Base-by-base conservation (phyloP, 1,139 yeast species). In the Petasospora fabianii region DNA sequence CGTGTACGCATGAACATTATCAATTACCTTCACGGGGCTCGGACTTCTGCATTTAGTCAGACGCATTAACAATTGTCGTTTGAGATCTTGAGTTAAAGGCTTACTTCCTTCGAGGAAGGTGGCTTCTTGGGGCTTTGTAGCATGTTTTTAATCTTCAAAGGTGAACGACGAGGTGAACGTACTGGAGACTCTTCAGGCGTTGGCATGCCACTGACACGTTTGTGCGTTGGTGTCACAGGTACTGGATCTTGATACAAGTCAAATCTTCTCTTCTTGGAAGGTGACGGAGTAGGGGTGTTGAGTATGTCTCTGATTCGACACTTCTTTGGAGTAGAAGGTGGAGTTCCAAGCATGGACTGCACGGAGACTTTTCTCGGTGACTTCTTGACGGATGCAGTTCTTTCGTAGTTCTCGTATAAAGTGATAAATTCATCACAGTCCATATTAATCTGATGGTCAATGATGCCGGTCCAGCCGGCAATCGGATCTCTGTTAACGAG, bases 361-460 rank as follows among this genome's bases (percentile, higher is more conserved):
- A 21, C 27, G 12, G 22, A 32, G 12, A 13, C 22, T 19, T 32
- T 42, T 11, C 19, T 8, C 17, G 32, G 24, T 13, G 28, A 15
- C 22, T 29, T 37, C 32, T 29, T 37, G 27, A 24, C 15, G n/a
- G n/a, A 12, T 7, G 24, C 15, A n/a, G 33, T 11, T 14, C 28
- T 22, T 26, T 48, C 46, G 19, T 17, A 42, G 5, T 19, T 31
- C 35, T 40, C 44, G 35, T 32, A 49, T 21, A 29, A 39, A 28
- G 24, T 68, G 57, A 88, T 81, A 77, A 95, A 90, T 27, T 71
- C 72, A 59, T 90, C 97, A 58, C 96, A 85, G 57, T 87, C 96
- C 36, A 81, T 66, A 39, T 77, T 64, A 6, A 90, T 71, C 51
- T 78, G 78, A 46, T 70, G 64, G 36, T 75, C 80, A 35, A 77